A percentile compares a stretch with the other conserved stretches of the same genome.
phyloP scores from a whole-genome alignment of 192 early-diverging fungal genomes.

The Coemansia sp. region DNA sequence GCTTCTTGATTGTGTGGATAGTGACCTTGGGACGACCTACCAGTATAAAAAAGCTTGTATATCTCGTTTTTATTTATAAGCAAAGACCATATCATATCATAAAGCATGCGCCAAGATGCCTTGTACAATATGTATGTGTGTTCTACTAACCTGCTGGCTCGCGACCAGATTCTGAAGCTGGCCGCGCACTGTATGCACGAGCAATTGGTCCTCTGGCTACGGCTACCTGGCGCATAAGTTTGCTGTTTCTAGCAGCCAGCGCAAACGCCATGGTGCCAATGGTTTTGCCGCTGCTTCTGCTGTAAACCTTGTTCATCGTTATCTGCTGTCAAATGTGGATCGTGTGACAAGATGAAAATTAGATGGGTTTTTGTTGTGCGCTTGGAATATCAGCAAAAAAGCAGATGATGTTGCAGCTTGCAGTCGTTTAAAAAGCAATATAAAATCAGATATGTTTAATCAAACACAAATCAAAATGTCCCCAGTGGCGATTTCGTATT shows the following conservation, averaged over 20 bases:
- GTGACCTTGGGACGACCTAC: constrained; percentile 75
- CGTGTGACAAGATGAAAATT: not conserved
- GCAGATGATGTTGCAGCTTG: too few species aligned
- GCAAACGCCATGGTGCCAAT: not conserved
- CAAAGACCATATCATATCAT: not conserved
- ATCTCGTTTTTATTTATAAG: not conserved
- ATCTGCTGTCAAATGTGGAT: not conserved
- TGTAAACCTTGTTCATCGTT: not conserved
- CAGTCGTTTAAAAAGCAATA: not conserved
- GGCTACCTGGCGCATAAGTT: not conserved
- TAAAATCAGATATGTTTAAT: not conserved
- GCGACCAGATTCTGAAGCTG: constrained; percentile 12
- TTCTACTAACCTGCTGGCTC: constrained; percentile 17
- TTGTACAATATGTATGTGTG: not conserved
- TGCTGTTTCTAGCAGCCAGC: not conserved
- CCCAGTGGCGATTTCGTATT: constrained; percentile 27
- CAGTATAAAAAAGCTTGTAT: not conserved
- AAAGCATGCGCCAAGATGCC: too few species aligned
- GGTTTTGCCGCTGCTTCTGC: not conserved
- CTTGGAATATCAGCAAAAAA: not conserved
- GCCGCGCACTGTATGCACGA: constrained; percentile 50
- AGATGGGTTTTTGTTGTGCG: not conserved
- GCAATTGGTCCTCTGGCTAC: not conserved
- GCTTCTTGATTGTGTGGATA: constrained; percentile 71
- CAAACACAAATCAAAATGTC: not conserved